phyloP scores from a whole-genome alignment of 2,329 filamentous ascomycete genomes.

The Stromatinia cepivora region DNA sequence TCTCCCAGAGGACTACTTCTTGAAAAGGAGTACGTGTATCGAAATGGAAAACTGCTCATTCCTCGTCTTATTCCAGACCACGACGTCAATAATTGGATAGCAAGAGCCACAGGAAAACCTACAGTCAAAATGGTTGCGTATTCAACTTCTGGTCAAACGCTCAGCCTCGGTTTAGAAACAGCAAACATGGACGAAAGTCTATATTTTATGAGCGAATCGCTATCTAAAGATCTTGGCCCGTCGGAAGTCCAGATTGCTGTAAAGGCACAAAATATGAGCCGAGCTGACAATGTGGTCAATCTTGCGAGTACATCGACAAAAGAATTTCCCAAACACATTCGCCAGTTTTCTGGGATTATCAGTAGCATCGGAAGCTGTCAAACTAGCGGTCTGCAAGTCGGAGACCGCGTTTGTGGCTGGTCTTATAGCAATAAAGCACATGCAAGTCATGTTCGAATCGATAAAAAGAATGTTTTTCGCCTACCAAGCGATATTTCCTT shows the following conservation, averaged over 20 bases:
- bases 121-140: neutral
- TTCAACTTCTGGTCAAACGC: neutral
- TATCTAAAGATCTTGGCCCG: neutral
- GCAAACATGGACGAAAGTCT: neutral
- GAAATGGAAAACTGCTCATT: neutral
- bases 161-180: neutral
- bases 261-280: neutral
- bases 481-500: conserved; percentile 30
- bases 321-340: neutral
- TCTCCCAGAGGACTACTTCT: neutral
- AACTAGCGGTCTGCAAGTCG: neutral
- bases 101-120: neutral
- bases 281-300: neutral
- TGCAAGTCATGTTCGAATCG: conserved; percentile 28
- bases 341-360: neutral
- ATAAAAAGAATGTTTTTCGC: conserved; percentile 28
- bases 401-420: neutral
- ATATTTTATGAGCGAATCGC: neutral
- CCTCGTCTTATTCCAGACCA: conserved; percentile 8
- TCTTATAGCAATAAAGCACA: neutral
- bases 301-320: neutral
- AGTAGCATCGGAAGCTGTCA: neutral
- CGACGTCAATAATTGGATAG: conserved; percentile 30
- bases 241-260: neutral
- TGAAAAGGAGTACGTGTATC: neutral